Evolutionary conservation across 192 early-diverging fungal genomes (phyloP), one percentile per base, ranked within the genome.

Genomic region (Podochytrium sp.): DNA sequence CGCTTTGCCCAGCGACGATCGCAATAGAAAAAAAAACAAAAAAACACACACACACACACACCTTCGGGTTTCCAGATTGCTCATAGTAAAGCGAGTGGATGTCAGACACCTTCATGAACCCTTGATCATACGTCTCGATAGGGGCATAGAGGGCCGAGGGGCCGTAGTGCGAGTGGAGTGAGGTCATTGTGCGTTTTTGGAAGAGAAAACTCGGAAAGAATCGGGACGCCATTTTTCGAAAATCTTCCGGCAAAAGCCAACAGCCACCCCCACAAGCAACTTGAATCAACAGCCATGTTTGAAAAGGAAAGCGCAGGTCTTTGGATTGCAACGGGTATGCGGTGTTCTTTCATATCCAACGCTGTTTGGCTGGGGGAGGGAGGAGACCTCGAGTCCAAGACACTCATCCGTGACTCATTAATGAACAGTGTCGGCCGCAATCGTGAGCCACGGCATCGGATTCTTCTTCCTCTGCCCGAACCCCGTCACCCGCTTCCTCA

Each of bases 41-140:
- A 18, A 27, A 27, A 14, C 55, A 25, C n/a, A 39, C 2, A 62
- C 60, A 33, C 43, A 7, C 20, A 38, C 49, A 18, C 47, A 52
- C 91, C 27, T 81, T 53, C 32, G 84, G 85, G 79, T 92, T 92
- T 32, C 91, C 91, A 20, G 71, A 78, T 47, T 89, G 76, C 78
- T 92, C 91, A 37, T 78, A 88, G 71, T 91, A 85, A 56, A 92
- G 50, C 27, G 71, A 78, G 70, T 92, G 91, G 30, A 88, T 40
- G 73, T 80, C 71, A 10, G 80, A 81, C 43, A 91, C 90, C 37
- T 85, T 79, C 33, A 91, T 74, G 69, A 79, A 78, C 14, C 87
- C 86, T 7, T 75, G 64, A 52, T 86, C 78, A 76, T 71, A 91
- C 25, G 83, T 65, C 35, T 88, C 87, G 32, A 61, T 61, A 23